Percentiles rank a stretch among this genome's conserved stretches.
These are phyloP conservation scores for Lactifluus pinguis DNA, from an alignment of 768 basidiomycete genomes.

Conservation along the genomic window DNA sequence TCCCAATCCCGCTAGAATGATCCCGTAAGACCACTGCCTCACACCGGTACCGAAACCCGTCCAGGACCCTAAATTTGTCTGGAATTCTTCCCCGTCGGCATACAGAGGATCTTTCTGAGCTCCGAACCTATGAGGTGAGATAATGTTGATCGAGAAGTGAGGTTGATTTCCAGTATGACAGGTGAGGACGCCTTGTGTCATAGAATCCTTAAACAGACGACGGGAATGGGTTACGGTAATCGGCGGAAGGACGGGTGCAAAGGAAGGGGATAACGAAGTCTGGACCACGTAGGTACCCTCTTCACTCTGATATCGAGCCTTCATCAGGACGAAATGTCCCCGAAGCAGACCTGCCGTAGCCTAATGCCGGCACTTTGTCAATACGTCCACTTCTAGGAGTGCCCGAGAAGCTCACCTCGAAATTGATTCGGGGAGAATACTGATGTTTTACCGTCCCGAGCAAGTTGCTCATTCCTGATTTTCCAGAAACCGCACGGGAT, in stretches of 20 bases:
- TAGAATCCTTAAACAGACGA: conserved; percentile 17
- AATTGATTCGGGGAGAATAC: conserved; percentile 51
- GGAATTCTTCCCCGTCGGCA: conserved; percentile 7
- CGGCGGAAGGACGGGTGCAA: conserved; percentile 11
- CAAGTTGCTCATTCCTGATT: conserved; percentile 24
- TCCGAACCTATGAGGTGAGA: conserved; percentile 9
- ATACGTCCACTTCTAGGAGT: not conserved
- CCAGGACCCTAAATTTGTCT: conserved; percentile 34
- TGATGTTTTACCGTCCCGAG: conserved; percentile 70
- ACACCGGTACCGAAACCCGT: conserved; percentile 42
- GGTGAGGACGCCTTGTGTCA: conserved; percentile 17
- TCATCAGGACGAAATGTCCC: conserved; percentile 9
- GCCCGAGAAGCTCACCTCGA: conserved; percentile 26
- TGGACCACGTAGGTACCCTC: conserved; percentile 10
- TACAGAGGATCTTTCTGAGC: conserved; percentile 4
- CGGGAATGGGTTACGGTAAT: conserved; percentile 18
- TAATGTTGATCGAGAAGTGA: conserved; percentile 13
- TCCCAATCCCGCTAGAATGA: conserved; percentile 38
- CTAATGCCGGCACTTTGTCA: conserved; percentile 9
- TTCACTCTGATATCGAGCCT: conserved; percentile 7
- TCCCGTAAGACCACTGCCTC: conserved; percentile 40
- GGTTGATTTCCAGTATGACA: conserved; percentile 12
- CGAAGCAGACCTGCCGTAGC: conserved; percentile 21
- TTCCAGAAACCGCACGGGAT: conserved; percentile 27
- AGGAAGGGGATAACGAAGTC: conserved; percentile 14